Base-by-base conservation (phyloP, 768 basidiomycete genomes). In the Amanita subjunquillea region DNA sequence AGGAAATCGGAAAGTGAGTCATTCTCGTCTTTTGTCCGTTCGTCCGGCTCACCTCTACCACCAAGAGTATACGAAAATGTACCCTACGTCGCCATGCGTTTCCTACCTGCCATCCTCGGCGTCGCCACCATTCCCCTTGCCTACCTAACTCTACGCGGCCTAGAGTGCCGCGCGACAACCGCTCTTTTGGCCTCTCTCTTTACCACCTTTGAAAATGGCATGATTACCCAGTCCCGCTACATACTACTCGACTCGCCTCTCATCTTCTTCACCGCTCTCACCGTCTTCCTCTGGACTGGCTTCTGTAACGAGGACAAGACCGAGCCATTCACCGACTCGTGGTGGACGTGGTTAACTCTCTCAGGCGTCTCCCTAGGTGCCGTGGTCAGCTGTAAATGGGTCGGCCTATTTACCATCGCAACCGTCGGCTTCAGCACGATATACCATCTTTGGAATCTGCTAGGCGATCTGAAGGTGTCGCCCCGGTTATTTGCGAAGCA, bases 181-280 rank as follows among this genome's bases (percentile, higher is more conserved):
- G 86, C 96, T 56, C 80, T 96, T 59, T 82, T 99, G 55, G 91
- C 88, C 20, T 79, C 92, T 12, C 74, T 94, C 55, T 85, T 98
- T 68, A 75, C 98, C 71, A 92, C 87, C 1, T 98, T 99, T 67
- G 96, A 99, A 70, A 99, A 99, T 64, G 93, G 88, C 12, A 73
- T 98, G 57, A 74, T 95, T 66, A 96, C 95, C 10, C 96, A 99
- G 65, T 96, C 93, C 3, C 84, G 96, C 10, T 84, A 92, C 62
- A 97, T 99, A 67, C 87, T 99, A 44, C 86, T 99, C 64, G 96
- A 99, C 67, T 93, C 93, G 13, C 94, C 93, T n/a, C 79, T 99
- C 57, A 79, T 99, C 60, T 98, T 99, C 76, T 99, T 98, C 74
- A 97, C 94, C 22, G 91, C 91, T 0, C 80, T 96, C 29, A 86